Evolutionary conservation across 208 protist species (phyloP), one percentile per base, ranked within the genome.

Genomic region (Porcisia deanei): DNA sequence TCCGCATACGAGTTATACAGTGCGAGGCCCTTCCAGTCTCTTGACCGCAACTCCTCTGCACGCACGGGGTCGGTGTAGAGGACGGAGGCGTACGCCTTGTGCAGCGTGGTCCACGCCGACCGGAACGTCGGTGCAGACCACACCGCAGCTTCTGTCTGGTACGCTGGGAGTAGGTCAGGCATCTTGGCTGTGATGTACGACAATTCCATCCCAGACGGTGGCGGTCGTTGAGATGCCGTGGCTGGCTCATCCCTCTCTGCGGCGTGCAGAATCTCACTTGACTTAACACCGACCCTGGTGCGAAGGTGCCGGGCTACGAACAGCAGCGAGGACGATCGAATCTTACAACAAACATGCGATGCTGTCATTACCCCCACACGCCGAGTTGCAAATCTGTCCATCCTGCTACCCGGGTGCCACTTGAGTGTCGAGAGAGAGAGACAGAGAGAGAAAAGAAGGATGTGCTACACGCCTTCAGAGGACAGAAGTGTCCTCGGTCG

Each of bases 1-100:
- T 94, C 92, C 1, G 89, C 85, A 71, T 91, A 85, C 16, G 88
- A 76, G 30, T 87, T 91, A 70, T 82, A 91, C 22, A 81, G 73
- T 18, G 90, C 88, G 3, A 96, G 80, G 34, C 80, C 90, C 52
- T 75, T 54, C 45, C 92, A 70, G 77, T 96, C 92, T n/a, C 81
- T 84, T 14, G 77, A 54, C 16, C 83, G 80, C 70, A 96, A 69
- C 67, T 79, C 69, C 57, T 73, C 66, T 37, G 76, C 79, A 12
- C 86, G 83, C 39, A 70, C 53, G 12, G 74, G 76, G 53, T 93
- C 83, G 7, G 49, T 71, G 16, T 71, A 47, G n/a, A 63, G 39
- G 18, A 54, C 43, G 7, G 52, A 58, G 30, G 73, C 49, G 71
- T 82, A 79, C 20, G 59, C 68, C 18, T 84, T 73, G 77, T 91